Evolutionary conservation across 352 stramenopile genomes (phyloP).

Genomic region (Phytophthora litchii): DNA sequence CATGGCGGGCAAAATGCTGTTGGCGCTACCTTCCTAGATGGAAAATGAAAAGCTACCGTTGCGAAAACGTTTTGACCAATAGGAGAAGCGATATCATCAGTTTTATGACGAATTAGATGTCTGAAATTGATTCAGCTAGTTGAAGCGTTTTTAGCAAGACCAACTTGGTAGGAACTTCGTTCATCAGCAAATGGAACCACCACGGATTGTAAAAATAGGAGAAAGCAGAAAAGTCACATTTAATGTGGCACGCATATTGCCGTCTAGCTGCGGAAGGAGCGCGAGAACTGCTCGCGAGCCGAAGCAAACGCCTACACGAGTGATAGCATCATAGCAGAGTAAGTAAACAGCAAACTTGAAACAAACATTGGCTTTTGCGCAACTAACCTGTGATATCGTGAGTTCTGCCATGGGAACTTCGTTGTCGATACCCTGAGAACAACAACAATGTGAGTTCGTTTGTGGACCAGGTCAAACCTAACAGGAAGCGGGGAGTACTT

Average conservation of each 20-base stretch:
- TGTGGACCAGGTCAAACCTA: background rate
- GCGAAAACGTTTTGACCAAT: slow-evolving; percentile 24
- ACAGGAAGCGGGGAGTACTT: slow-evolving; percentile 23
- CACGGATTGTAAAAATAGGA: background rate
- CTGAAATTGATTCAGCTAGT: background rate
- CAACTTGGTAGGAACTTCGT: too few species aligned
- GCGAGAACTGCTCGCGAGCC: slow-evolving; percentile 87
- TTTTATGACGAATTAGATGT: slow-evolving; percentile 19
- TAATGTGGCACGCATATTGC: slow-evolving; percentile 26
- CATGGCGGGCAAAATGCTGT: slow-evolving; percentile 12
- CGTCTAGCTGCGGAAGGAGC: slow-evolving; percentile 86
- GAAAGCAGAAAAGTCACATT: slow-evolving; percentile 23
- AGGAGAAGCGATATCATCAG: background rate
- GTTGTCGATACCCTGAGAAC: slow-evolving; percentile 81
- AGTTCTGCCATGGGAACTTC: slow-evolving; percentile 88
- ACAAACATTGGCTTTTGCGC: background rate
- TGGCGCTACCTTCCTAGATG: slow-evolving; percentile 12
- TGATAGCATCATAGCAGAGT: slow-evolving; percentile 2
- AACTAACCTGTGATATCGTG: slow-evolving; percentile 79
- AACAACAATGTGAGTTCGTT: slow-evolving; percentile 10
- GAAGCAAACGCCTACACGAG: slow-evolving; percentile 73
- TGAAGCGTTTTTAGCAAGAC: too few species aligned
- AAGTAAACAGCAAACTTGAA: background rate
- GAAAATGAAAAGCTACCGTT: slow-evolving; percentile 31
- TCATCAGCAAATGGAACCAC: too few species aligned